Percentiles rank a stretch among this genome's conserved stretches.
These are phyloP conservation scores for Brassica balearica DNA, from an alignment of 441 rosid species.

Conservation along the genomic window DNA sequence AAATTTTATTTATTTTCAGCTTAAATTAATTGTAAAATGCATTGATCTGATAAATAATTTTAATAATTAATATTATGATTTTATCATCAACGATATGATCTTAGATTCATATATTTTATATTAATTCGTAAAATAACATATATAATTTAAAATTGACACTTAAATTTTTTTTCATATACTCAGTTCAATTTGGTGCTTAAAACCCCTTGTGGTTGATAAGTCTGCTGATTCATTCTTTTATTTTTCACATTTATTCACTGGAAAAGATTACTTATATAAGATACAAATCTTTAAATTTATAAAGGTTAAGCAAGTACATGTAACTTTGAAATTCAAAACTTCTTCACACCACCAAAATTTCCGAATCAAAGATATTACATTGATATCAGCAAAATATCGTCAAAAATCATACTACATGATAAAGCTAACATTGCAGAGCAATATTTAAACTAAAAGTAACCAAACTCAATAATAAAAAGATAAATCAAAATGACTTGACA, in stretches of 20 bases:
- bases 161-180: background rate
- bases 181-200: background rate
- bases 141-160: background rate
- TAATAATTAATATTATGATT: background rate
- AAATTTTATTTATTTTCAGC: too few species aligned
- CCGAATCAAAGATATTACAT: slow-evolving; percentile 19
- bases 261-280: background rate
- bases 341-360: background rate
- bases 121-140: background rate
- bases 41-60: too few species aligned
- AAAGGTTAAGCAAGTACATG: background rate
- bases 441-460: slow-evolving; percentile 23
- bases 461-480: slow-evolving; percentile 3
- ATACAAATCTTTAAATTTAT: background rate
- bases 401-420: background rate
- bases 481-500: slow-evolving; percentile 16
- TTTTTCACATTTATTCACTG: background rate
- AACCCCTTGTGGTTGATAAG: background rate
- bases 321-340: slow-evolving; percentile 1
- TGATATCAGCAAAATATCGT: slow-evolving; percentile 21
- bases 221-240: background rate
- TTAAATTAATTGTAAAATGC: too few species aligned
- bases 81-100: background rate
- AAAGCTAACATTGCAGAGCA: slow-evolving; percentile 29
- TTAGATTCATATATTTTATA: background rate